Base-by-base conservation (phyloP, 2,329 filamentous ascomycete genomes). In the Fusarium equiseti region DNA sequence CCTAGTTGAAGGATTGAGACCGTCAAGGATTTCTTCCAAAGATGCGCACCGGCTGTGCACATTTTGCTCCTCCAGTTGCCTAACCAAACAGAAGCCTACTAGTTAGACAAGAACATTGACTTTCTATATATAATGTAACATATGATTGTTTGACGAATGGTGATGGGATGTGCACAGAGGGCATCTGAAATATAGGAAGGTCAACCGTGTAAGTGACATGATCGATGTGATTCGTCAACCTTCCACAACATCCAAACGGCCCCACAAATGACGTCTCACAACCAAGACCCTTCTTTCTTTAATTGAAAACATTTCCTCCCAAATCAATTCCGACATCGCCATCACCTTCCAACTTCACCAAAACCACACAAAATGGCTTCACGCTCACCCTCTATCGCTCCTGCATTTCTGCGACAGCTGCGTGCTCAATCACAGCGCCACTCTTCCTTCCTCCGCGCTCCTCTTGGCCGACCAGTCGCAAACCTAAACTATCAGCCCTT, bases 351-450 rank as follows among this genome's bases (percentile, higher is more conserved):
- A 42, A 51, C 42, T 55, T 26, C 42, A 26, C 24, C 24, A 51
- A 38, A 62, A 49, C 13, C 29, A 16, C 38, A 18, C 53, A 61
- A 56, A 61, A 81, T 81, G 79, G 75, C 78, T 20, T 74, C 78
- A 26, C 74, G 72, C 69, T 54, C 75, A 52, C 59, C 64, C 4
- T 48, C 71, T 22, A 11, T 76, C 29, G 46, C 63, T 24, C 73
- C 65, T 20, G 59, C 60, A 13, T 57, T 74, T 13, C 26, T 73
- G 50, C 72, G 66, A 56, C 70, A 69, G 32, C 57, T 75, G 26
- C 69, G 59, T 43, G 20, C 44, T 16, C 71, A 68, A 40, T 48
- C 59, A 8, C 71, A 59, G 20, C 73, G 61, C 70, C 44, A 64
- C 50, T 31, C 62, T n/a, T 46, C 66, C 29, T 66, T 68, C 35